Conservation (phyloP, 768 basidiomycete genomes). For the Paxillus involutus region DNA sequence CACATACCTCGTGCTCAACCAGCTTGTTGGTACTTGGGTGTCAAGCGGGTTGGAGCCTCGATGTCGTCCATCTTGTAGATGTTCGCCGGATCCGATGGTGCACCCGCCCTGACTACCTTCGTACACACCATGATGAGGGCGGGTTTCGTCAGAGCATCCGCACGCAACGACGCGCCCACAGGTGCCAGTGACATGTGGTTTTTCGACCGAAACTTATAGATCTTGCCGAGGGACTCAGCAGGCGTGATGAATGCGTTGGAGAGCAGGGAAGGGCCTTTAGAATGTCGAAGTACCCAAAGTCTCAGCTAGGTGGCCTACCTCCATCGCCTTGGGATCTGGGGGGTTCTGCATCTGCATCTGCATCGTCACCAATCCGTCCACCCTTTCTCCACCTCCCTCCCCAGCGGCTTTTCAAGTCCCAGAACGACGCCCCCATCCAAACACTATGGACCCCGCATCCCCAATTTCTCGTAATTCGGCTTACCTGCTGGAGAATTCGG, state of each 20-base stretch:
- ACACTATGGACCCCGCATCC: slow-evolving; percentile 68
- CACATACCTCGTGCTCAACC: slow-evolving; percentile 30
- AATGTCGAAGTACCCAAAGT: slow-evolving; percentile 75
- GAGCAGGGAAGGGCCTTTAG: slow-evolving; percentile 47
- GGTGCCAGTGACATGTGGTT: slow-evolving; percentile 40
- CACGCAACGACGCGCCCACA: slow-evolving; percentile 31
- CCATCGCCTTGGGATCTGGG: slow-evolving; percentile 9
- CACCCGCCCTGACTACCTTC: slow-evolving; percentile 63
- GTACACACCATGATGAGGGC: slow-evolving; percentile 72
- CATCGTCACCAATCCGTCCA: slow-evolving; percentile 51
- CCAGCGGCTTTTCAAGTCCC: slow-evolving; percentile 38
- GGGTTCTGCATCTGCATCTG: slow-evolving; percentile 57
- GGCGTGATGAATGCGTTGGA: slow-evolving; percentile 41
- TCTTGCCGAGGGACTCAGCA: slow-evolving; percentile 45
- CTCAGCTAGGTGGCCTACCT: slow-evolving; percentile 16
- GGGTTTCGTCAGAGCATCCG: slow-evolving; percentile 49
- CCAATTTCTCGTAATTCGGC: slow-evolving; percentile 64
- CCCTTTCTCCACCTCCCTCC: slow-evolving; percentile 10
- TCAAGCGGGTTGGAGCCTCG: slow-evolving; percentile 36
- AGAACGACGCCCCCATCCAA: slow-evolving; percentile 74
- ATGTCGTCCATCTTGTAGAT: slow-evolving; percentile 65
- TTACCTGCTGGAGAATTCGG: slow-evolving; percentile 87
- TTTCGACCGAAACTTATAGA: slow-evolving; percentile 62
- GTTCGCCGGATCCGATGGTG: slow-evolving; percentile 70
- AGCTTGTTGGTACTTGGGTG: slow-evolving; percentile 17